Evolutionary conservation across 2,329 filamentous ascomycete species (phyloP), one percentile per base, ranked within the genome.

Genomic region (Hypomyces perniciosus): DNA sequence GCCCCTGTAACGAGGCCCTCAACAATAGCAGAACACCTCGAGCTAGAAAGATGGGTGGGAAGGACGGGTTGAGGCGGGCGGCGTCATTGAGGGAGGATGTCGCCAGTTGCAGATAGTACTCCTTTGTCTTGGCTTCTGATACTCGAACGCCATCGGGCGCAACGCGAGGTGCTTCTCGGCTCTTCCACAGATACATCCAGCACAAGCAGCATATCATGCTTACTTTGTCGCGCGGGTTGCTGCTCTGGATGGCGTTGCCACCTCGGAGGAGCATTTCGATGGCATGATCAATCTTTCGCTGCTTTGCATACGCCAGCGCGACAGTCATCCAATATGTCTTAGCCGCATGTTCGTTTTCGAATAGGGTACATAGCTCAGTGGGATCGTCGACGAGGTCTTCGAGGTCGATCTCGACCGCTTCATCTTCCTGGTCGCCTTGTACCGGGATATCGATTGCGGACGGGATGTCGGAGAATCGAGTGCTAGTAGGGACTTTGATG

Each of bases 291-390:
- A 93, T 82, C 72, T 95, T 95, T 65, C 86, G 85, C 72, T 96
- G 90, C 73, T 97, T 99, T 38, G 93, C 92, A 65, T 99, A 99
- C 44, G 92, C 92, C 53, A 97, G 78, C 39, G 95, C 88, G 58
- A 97, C 93, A n/a, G 90, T 92, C 77, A 99, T 92, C 95, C 95
- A 99, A 60, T 95, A 95, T 47, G 85, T 89, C 62, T 92, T 90
- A 35, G 89, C 86, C 12, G 90, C 91, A 63, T 86, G 84, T 69
- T 99, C 95, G 64, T 93, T 95, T 72, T 99, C 92, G 56, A 99
- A 83, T 46, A 99, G 79, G 30, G 89, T 93, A 68, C 93, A 99
- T 5, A 99, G 80, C 72, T 99, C 93, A 43, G 88, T 96, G 20
- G 90, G 89, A 65, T 97, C 93, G 67, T 97, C 93, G 54, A 91